A percentile compares a stretch with the other conserved stretches of the same genome.
These are phyloP conservation scores for Quercus phellos DNA, from an alignment of 331 rosid genomes.

Conservation along the genomic window DNA sequence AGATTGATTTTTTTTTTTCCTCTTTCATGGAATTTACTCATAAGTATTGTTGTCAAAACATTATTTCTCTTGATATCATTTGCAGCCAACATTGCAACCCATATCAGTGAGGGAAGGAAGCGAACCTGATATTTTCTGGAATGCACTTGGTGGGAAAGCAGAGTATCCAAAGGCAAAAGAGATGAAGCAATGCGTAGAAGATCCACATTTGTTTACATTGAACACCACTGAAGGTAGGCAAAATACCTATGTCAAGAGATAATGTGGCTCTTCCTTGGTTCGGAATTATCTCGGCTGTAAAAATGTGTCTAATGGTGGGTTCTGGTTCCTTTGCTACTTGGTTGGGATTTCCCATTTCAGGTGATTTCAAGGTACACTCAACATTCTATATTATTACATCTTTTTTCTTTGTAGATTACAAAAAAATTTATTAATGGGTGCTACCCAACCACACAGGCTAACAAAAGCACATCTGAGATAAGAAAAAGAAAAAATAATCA, in stretches of 20 bases:
- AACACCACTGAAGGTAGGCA: constrained; percentile 61
- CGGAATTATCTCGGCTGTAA: constrained; percentile 47
- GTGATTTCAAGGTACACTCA: constrained; percentile 69
- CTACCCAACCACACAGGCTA: not conserved
- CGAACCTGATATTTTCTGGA: constrained; percentile 80
- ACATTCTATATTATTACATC: not conserved
- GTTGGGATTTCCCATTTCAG: constrained; percentile 51
- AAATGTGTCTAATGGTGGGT: constrained; percentile 56
- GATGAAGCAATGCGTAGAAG: constrained; percentile 60
- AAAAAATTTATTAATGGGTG: not conserved
- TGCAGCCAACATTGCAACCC: constrained; percentile 79
- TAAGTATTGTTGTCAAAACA: not conserved
- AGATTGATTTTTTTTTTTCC: not conserved
- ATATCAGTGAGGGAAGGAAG: constrained; percentile 87
- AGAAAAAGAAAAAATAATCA: not conserved
- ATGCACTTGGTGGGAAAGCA: constrained; percentile 62
- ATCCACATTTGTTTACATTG: constrained; percentile 75
- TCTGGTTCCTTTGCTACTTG: constrained; percentile 58
- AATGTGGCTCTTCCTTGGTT: constrained; percentile 49
- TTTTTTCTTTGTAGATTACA: not conserved
- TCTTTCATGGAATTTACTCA: not conserved
- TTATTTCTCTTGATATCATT: constrained; percentile 18
- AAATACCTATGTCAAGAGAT: constrained; percentile 33
- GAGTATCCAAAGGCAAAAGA: constrained; percentile 79
- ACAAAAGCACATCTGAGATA: not conserved